These are phyloP conservation scores for Amylocystis lapponica DNA, from an alignment of 768 basidiomycete genomes.

Conservation along the genomic window DNA sequence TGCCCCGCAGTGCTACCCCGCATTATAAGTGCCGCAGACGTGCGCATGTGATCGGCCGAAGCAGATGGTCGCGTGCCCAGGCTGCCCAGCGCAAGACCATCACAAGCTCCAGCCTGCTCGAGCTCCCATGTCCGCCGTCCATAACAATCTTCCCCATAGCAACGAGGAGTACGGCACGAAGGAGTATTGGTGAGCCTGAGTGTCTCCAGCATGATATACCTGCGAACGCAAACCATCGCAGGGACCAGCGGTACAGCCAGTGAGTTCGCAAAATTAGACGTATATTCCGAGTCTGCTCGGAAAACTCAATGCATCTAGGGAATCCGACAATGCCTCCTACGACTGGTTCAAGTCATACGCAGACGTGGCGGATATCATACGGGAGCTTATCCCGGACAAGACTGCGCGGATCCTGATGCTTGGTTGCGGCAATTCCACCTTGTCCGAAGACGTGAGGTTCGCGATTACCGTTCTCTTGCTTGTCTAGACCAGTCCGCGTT, in stretches of 20 bases:
- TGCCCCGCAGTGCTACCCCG: constrained; percentile 6
- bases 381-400: constrained; percentile 57
- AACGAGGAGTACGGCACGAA: constrained; percentile 67
- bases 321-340: constrained; percentile 52
- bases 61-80: background rate
- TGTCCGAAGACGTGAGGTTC: constrained; percentile 64
- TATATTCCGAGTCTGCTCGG: background rate
- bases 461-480: background rate
- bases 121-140: constrained; percentile 5
- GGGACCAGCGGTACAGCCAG: constrained; percentile 69
- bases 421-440: constrained; percentile 77
- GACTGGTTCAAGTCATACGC: constrained; percentile 87
- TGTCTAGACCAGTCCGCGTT: background rate
- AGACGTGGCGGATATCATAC: constrained; percentile 60
- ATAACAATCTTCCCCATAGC: constrained; percentile 41
- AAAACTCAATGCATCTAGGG: constrained; percentile 33
- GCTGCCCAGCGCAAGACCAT: too few relatives aligned
- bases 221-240: constrained; percentile 18
- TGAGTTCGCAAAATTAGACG: constrained; percentile 26
- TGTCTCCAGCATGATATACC: background rate
- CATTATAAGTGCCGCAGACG: constrained; percentile 4
- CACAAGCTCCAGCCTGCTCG: too few relatives aligned
- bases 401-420: constrained; percentile 66
- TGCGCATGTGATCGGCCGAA: constrained; percentile 5
- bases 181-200: constrained; percentile 54